phyloP scores from a whole-genome alignment of 139 green algal species.

The Raphidocelis subcapitata region DNA sequence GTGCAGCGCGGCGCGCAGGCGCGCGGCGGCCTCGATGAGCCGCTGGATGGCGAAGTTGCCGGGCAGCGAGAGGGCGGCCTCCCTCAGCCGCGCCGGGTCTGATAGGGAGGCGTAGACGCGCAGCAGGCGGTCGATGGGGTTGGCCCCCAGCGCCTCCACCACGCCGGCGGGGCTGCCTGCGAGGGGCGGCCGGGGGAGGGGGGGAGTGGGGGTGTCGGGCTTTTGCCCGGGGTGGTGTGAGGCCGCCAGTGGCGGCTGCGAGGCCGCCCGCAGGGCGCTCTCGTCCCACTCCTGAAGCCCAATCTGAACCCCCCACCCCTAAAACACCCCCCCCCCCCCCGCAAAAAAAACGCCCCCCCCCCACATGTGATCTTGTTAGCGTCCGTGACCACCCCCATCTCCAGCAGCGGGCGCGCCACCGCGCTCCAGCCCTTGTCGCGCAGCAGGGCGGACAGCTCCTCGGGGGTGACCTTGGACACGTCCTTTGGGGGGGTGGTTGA shows the following conservation, averaged over 20 bases:
- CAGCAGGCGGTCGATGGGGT: not conserved
- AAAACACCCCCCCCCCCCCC: too few species aligned
- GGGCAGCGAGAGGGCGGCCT: not conserved
- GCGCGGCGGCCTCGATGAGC: slow-evolving; percentile 7
- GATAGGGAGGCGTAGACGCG: slow-evolving; percentile 1
- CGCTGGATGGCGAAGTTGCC: slow-evolving; percentile 30
- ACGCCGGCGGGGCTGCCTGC: slow-evolving; percentile 4
- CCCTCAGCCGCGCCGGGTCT: not conserved
- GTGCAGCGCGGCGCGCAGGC: not conserved
- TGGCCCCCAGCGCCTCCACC: slow-evolving; percentile 1
- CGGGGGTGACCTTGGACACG: not conserved
- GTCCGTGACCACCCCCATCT: slow-evolving; percentile 16
- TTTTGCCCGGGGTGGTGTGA: too few species aligned
- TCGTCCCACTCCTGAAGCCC: too few species aligned
- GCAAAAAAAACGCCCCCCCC: too few species aligned
- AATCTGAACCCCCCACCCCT: too few species aligned
- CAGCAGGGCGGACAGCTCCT: slow-evolving; percentile 12
- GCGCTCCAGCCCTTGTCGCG: slow-evolving; percentile 8
- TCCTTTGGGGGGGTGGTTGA: not conserved
- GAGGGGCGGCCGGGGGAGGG: too few species aligned
- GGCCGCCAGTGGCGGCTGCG: too few species aligned
- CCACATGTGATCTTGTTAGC: too few species aligned
- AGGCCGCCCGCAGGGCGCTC: too few species aligned
- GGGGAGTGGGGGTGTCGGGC: too few species aligned
- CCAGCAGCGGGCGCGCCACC: slow-evolving; percentile 1